Evolutionary conservation across 257 asterid species (phyloP).

Genomic region (Penstemon newberryi): DNA sequence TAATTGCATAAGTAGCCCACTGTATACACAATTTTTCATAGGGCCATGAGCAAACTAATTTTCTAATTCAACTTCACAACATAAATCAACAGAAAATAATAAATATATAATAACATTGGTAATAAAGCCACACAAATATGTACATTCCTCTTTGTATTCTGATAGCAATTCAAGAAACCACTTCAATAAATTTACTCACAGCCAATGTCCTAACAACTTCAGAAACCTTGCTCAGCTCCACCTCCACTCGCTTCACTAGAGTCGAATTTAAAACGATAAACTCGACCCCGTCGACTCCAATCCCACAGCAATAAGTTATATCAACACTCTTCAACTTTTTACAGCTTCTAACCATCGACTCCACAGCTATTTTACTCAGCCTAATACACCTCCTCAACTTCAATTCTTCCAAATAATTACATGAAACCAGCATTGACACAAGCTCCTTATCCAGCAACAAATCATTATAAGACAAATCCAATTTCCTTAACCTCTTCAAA

Average conservation of each 20-base stretch:
- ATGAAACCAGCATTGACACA: conserved; percentile 63
- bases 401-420: conserved; percentile 53
- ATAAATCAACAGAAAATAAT: neutral
- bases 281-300: conserved; percentile 54
- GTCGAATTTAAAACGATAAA: conserved; percentile 39
- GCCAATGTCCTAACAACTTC: conserved; percentile 40
- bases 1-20: neutral
- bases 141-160: too few species aligned
- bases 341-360: neutral
- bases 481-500: conserved; percentile 52
- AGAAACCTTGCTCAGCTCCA: conserved; percentile 61
- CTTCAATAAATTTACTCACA: conserved; percentile 38
- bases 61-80: conserved; percentile 14
- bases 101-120: neutral
- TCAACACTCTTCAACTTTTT: conserved; percentile 49
- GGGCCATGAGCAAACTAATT: neutral
- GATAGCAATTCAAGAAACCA: conserved; percentile 38
- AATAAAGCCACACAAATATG: neutral
- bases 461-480: conserved; percentile 76
- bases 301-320: conserved; percentile 44
- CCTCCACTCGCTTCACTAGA: conserved; percentile 45
- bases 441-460: conserved; percentile 68
- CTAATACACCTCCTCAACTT: conserved; percentile 63
- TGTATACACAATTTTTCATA: conserved; percentile 15
- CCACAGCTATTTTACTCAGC: too few species aligned